phyloP scores from a whole-genome alignment of 106 monocot species.

The Acorus gramineus region DNA sequence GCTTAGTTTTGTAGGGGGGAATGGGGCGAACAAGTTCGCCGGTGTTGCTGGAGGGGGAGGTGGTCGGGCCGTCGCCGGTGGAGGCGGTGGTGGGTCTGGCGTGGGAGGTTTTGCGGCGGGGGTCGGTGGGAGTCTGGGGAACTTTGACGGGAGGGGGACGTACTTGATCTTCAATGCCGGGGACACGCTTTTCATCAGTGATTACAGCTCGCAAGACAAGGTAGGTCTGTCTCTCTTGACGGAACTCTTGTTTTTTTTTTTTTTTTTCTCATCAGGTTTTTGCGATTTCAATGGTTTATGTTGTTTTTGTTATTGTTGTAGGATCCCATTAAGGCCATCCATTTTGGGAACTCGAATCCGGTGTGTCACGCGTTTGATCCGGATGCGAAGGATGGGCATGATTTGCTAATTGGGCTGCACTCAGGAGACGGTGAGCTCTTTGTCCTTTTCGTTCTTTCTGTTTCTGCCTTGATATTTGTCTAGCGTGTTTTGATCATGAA shows the following conservation, averaged over 20 bases:
- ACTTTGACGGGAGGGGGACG: conserved; percentile 78
- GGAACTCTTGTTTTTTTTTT: background rate
- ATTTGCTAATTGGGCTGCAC: conserved; percentile 83
- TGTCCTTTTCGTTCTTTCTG: background rate
- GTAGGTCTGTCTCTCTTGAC: conserved; percentile 11
- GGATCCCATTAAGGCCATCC: conserved; percentile 91
- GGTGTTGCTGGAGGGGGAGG: no score
- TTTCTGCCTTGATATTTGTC: background rate
- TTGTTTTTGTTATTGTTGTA: conserved; percentile 4
- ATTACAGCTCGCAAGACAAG: conserved; percentile 92
- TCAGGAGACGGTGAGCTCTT: conserved; percentile 76
- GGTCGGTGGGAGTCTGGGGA: conserved; percentile 29
- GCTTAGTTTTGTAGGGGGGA: conserved; percentile 50
- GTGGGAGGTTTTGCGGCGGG: conserved; percentile 3
- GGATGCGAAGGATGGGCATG: conserved; percentile 92
- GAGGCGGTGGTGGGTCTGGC: no score
- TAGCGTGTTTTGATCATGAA: no score
- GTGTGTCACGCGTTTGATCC: conserved; percentile 82
- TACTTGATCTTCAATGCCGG: conserved; percentile 86
- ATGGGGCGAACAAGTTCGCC: conserved; percentile 44
- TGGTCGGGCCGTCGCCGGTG: background rate
- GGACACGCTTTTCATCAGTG: conserved; percentile 77
- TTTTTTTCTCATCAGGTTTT: conserved; percentile 2
- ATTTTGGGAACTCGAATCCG: conserved; percentile 76
- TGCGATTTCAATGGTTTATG: background rate